Conservation (phyloP, 2,329 filamentous ascomycete genomes). For the Podosphaera fusca region DNA sequence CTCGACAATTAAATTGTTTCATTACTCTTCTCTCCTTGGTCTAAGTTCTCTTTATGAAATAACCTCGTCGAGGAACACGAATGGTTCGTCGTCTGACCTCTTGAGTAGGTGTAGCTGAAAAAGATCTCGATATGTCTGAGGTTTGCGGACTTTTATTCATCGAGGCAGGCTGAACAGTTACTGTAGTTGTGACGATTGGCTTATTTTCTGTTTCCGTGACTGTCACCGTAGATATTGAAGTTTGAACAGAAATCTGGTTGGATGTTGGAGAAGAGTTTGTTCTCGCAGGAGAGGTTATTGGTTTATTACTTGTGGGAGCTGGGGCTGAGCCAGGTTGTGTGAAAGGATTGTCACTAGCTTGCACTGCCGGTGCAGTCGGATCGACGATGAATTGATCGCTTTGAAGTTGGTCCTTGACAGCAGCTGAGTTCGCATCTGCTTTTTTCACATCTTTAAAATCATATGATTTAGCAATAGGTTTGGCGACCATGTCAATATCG, state of each 20-base stretch:
- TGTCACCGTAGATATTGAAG: not conserved
- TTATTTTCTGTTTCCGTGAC: not conserved
- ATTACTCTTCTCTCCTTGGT: too few relatives aligned
- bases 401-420: conserved; percentile 5
- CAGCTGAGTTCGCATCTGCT: not conserved
- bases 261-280: not conserved
- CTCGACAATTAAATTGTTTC: too few relatives aligned
- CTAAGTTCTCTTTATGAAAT: too few relatives aligned
- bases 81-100: too few relatives aligned
- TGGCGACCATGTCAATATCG: conserved; percentile 20
- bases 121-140: too few relatives aligned
- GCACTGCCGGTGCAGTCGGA: conserved; percentile 3
- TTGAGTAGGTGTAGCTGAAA: too few relatives aligned
- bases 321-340: not conserved
- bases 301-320: not conserved
- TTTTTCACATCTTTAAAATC: not conserved
- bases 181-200: too few relatives aligned
- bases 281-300: not conserved
- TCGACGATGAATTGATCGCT: conserved; percentile 10
- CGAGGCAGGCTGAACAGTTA: too few relatives aligned
- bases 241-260: not conserved
- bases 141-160: too few relatives aligned
- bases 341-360: conserved; percentile 2
- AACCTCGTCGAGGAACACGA: too few relatives aligned
- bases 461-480: not conserved